Evolutionary conservation across 2,329 filamentous ascomycete genomes (phyloP).

Genomic region (Aspergillus versicolor): DNA sequence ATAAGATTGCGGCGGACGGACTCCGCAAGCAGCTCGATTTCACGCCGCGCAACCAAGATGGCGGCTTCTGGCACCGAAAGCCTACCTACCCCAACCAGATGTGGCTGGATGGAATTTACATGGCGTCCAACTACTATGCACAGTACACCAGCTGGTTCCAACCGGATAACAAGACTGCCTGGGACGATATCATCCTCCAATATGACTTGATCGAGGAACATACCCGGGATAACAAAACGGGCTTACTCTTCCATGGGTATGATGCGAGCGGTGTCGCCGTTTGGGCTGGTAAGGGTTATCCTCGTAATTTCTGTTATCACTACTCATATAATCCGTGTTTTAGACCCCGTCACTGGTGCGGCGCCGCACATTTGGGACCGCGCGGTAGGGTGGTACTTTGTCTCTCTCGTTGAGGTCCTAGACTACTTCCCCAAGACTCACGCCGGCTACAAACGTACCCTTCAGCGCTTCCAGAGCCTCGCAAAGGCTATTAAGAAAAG

Average conservation of each 20-base stretch:
- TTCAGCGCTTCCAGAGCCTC: constrained; percentile 15
- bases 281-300: constrained; percentile 14
- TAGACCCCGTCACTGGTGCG: constrained; percentile 15
- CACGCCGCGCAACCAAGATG: constrained; percentile 15
- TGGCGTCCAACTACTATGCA: constrained; percentile 16
- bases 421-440: constrained; percentile 15
- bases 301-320: not conserved
- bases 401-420: constrained; percentile 15
- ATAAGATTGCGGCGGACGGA: constrained; percentile 16
- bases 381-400: constrained; percentile 19
- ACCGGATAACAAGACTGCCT: constrained; percentile 12
- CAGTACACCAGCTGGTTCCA: constrained; percentile 17
- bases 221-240: constrained; percentile 1
- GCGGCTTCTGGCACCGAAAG: constrained; percentile 18
- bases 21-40: constrained; percentile 15
- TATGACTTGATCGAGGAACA: constrained; percentile 18
- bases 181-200: constrained; percentile 18
- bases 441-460: constrained; percentile 8
- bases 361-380: constrained; percentile 16
- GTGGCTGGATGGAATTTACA: constrained; percentile 21
- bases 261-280: constrained; percentile 14
- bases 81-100: constrained; percentile 18
- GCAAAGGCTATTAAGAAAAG: constrained; percentile 10
- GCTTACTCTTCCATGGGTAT: constrained; percentile 15
- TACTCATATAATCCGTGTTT: not conserved